Evolutionary conservation across 495 filamentous ascomycete genomes (phyloP).

Genomic region (Saxophila tyrrhenica): DNA sequence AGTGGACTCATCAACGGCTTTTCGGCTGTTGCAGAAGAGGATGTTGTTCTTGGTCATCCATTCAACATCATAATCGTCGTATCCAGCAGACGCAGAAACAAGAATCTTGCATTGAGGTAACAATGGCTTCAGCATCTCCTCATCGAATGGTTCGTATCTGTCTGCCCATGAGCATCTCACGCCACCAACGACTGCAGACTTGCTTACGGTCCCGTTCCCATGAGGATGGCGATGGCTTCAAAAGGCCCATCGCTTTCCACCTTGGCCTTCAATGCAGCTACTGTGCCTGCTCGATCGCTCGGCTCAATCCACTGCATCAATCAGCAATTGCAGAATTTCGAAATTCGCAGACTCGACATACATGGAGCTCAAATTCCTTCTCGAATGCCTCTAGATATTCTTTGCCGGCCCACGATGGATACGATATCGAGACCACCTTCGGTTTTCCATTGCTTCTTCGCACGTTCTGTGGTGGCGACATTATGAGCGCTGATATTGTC

Average conservation of each 20-base stretch:
- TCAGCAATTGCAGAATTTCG: too few species aligned
- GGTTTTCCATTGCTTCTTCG: too few species aligned
- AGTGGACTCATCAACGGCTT: conserved; percentile 60
- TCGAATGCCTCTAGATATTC: too few species aligned
- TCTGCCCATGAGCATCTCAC: not conserved
- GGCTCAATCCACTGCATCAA: too few species aligned
- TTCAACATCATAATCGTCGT: conserved; percentile 32
- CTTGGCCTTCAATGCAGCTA: conserved; percentile 8
- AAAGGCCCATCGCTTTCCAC: conserved; percentile 20
- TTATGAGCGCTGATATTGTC: too few species aligned
- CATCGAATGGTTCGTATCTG: conserved; percentile 25
- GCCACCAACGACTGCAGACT: conserved; percentile 28
- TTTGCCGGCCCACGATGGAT: too few species aligned
- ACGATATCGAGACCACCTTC: too few species aligned
- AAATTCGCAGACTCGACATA: too few species aligned
- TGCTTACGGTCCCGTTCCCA: conserved; percentile 27
- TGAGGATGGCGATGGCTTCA: conserved; percentile 30
- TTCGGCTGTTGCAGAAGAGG: conserved; percentile 50
- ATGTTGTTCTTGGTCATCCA: conserved; percentile 27
- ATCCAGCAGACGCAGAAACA: conserved; percentile 27
- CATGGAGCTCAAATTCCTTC: too few species aligned
- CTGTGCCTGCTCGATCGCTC: conserved; percentile 18
- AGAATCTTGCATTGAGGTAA: conserved; percentile 27
- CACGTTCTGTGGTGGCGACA: too few species aligned
- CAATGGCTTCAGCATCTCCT: conserved; percentile 25